Percentiles rank a stretch among this genome's conserved stretches.
Conservation (phyloP, 2,329 filamentous ascomycete genomes). For the Trichoderma asperellum region DNA sequence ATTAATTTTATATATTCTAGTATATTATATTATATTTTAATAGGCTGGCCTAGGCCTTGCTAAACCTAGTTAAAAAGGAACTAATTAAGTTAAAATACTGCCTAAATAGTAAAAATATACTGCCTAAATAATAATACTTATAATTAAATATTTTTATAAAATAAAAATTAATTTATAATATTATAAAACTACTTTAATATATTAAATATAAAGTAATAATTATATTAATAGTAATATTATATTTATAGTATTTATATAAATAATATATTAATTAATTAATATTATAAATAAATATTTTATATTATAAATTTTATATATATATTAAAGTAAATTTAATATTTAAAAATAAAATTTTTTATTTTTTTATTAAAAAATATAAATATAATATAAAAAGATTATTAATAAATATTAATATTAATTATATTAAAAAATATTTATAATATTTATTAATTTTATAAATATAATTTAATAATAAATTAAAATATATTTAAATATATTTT, state of each 20-base stretch:
- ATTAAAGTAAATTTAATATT: not conserved
- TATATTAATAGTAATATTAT: not conserved
- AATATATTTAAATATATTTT: too few species aligned
- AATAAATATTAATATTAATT: not conserved
- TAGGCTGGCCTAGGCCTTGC: too few species aligned
- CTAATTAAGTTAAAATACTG: too few species aligned
- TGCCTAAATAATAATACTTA: too few species aligned
- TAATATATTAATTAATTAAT: not conserved
- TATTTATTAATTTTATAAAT: too few species aligned
- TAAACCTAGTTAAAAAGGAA: too few species aligned
- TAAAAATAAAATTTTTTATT: not conserved
- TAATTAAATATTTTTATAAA: not conserved
- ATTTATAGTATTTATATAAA: not conserved
- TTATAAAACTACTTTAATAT: not conserved
- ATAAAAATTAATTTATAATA: not conserved
- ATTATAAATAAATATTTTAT: not conserved
- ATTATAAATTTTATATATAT: not conserved
- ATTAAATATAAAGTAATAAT: not conserved
- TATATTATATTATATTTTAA: too few species aligned
- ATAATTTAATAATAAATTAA: too few species aligned
- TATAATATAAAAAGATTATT: not conserved
- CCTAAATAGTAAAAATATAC: too few species aligned
- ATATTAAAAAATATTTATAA: too few species aligned
- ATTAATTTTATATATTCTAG: too few species aligned
- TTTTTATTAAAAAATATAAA: not conserved